Evolutionary conservation across 2,329 filamentous ascomycete genomes (phyloP), one percentile per base, ranked within the genome.

Genomic region (Aureobasidium mangrovei): DNA sequence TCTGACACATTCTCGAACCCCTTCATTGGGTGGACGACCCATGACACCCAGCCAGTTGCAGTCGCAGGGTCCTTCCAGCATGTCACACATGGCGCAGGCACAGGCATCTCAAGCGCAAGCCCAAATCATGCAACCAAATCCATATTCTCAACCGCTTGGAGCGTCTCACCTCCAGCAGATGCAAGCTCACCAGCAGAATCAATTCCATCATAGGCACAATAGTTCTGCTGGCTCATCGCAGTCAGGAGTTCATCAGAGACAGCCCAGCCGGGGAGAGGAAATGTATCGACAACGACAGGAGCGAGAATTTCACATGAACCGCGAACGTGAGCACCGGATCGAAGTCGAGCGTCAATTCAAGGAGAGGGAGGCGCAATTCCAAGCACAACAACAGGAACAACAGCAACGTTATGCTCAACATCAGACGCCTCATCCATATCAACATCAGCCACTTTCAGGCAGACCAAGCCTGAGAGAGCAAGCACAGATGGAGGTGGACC

Each of bases 141-240:
- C 65, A 0, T 68, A 67, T 40, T 60, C 54, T 7, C 56, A 56
- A 38, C 41, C 32, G 2, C 32, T 41, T 24, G 32, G 32, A n/a
- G 18, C 56, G 3, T 35, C 51, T 9, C 52, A 57, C 26, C 32
- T 55, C 42, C 52, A 54, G 45, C 56, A 55, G 18, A 52, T 46
- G 18, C 64, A 64, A 42, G 51, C 59, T 27, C 62, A 57, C n/a
- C 54, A 55, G 44, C 57, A 62, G 32, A 63, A 60, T 47, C 61
- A 64, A 28, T 59, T 59, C 10, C 62, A 65, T 32, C 66, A 67
- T 33, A 57, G 63, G 4, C 66, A 67, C 57, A 65, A 65, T 27
- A 59, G 49, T 12, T 66, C 65, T 2, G 55, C 57, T 31, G 62
- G 61, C 4, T 43, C 49, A 3, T 52, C 56, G 7, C 60, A 60